A percentile compares a stretch with the other conserved stretches of the same genome.
Evolutionary conservation across 164 flowering plant genomes (phyloP).

Genomic region (Liquidambar formosana): DNA sequence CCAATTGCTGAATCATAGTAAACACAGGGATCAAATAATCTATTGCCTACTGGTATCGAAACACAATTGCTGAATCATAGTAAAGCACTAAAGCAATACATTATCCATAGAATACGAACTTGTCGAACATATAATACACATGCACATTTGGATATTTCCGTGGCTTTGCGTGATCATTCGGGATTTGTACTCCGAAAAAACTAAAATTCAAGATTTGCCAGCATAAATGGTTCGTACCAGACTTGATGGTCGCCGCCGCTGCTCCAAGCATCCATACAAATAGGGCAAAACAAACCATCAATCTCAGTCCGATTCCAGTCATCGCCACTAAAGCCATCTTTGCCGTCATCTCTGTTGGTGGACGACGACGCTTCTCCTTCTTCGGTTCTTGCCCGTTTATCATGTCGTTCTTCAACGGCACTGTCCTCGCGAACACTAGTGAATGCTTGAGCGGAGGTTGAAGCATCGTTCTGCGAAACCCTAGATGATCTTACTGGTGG

Average conservation of each 20-base stretch:
- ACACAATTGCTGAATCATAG: too few relatives aligned
- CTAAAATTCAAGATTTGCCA: not conserved
- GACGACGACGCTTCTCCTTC: slow-evolving; percentile 14
- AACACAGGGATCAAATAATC: too few relatives aligned
- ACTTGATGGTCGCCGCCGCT: slow-evolving; percentile 50
- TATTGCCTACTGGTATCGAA: too few relatives aligned
- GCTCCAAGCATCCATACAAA: slow-evolving; percentile 76
- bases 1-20: too few relatives aligned
- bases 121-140: too few relatives aligned
- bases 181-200: too few relatives aligned
- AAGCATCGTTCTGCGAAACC: slow-evolving; percentile 13
- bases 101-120: too few relatives aligned
- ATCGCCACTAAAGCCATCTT: slow-evolving; percentile 8
- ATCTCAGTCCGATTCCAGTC: slow-evolving; percentile 40
- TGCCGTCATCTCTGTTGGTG: not conserved
- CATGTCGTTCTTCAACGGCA: slow-evolving; percentile 4
- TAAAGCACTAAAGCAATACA: too few relatives aligned
- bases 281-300: slow-evolving; percentile 64
- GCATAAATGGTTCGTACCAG: slow-evolving; percentile 21
- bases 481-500: slow-evolving; percentile 7
- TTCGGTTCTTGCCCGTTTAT: slow-evolving; percentile 15
- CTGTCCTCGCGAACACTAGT: too few relatives aligned
- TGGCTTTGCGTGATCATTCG: too few relatives aligned
- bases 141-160: too few relatives aligned
- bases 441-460: slow-evolving; percentile 4